Percentiles rank a stretch among this genome's conserved stretches.
Conservation (phyloP, 2,329 filamentous ascomycete genomes). For the Phaeosphaeria sp. region DNA sequence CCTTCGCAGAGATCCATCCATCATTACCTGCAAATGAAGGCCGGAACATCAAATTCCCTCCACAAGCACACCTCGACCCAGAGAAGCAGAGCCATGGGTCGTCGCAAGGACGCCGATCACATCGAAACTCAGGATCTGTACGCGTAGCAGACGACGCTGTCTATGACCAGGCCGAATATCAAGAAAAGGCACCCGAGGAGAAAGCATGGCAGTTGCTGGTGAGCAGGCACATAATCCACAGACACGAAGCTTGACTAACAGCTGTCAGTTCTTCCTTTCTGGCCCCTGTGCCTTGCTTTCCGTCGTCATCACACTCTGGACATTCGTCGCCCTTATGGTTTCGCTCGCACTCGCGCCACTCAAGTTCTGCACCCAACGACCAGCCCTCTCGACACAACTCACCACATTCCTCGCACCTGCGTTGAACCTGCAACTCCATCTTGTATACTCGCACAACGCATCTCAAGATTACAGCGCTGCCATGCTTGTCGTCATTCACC, state of each 20-base stretch:
- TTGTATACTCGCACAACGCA: slow-evolving; percentile 53
- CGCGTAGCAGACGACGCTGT: slow-evolving; percentile 30
- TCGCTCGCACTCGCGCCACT: slow-evolving; percentile 59
- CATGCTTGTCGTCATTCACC: slow-evolving; percentile 60
- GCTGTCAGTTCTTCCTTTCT: slow-evolving; percentile 60
- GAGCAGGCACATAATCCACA: slow-evolving; percentile 11
- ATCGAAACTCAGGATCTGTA: slow-evolving; percentile 26
- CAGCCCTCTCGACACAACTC: slow-evolving; percentile 58
- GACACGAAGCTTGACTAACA: slow-evolving; percentile 12
- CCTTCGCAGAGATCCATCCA: slow-evolving; percentile 23
- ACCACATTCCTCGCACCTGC: slow-evolving; percentile 61
- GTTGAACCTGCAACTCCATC: slow-evolving; percentile 59
- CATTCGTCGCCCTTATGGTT: slow-evolving; percentile 57
- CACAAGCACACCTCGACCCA: slow-evolving; percentile 40
- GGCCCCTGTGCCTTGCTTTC: slow-evolving; percentile 63
- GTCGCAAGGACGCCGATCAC: slow-evolving; percentile 24
- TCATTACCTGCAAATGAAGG: slow-evolving; percentile 10
- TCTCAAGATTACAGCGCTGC: slow-evolving; percentile 48
- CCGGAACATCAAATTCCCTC: slow-evolving; percentile 25
- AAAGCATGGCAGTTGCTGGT: slow-evolving; percentile 55
- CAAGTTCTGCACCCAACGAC: slow-evolving; percentile 59
- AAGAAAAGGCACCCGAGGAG: slow-evolving; percentile 49
- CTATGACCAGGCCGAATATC: slow-evolving; percentile 47
- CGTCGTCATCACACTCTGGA: slow-evolving; percentile 61
- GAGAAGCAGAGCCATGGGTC: slow-evolving; percentile 38